A percentile compares a stretch with the other conserved stretches of the same genome.
Conservation (phyloP, 1,284 basidiomycete genomes). For the Polyporus tsugae region DNA sequence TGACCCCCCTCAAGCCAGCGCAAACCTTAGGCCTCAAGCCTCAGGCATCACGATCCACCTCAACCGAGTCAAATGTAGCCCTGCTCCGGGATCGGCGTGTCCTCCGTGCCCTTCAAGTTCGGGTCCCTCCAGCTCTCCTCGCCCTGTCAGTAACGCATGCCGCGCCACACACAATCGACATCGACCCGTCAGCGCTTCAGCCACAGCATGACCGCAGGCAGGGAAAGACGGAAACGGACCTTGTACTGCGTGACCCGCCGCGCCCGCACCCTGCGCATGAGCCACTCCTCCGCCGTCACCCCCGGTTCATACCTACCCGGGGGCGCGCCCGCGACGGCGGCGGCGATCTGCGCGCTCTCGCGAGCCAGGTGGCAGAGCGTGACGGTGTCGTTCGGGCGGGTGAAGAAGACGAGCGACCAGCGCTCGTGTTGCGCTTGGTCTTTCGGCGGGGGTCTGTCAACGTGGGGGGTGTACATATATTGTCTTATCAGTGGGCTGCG, state of each 20-base stretch:
- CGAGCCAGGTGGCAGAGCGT: conserved; percentile 34
- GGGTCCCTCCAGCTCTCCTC: conserved; percentile 34
- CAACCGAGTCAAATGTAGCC: not conserved
- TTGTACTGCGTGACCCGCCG: conserved; percentile 40
- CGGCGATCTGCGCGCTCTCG: conserved; percentile 36
- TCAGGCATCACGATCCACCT: too few relatives aligned
- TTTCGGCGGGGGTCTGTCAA: conserved; percentile 38
- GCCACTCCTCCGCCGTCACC: conserved; percentile 42
- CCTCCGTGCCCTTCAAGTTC: conserved; percentile 11
- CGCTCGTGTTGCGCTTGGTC: conserved; percentile 42
- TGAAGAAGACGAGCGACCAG: conserved; percentile 48
- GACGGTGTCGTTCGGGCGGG: conserved; percentile 43
- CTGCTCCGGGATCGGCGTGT: conserved; percentile 10
- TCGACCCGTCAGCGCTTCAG: too few relatives aligned
- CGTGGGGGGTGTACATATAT: too few relatives aligned
- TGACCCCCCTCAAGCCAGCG: not conserved
- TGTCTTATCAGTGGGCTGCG: not conserved
- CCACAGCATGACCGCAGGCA: too few relatives aligned
- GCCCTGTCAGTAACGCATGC: too few relatives aligned
- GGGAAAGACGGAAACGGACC: too few relatives aligned
- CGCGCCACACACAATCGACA: too few relatives aligned
- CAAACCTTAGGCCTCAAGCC: too few relatives aligned
- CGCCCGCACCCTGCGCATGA: conserved; percentile 39
- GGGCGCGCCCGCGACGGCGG: conserved; percentile 33
- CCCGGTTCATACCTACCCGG: conserved; percentile 34